phyloP scores from a whole-genome alignment of 208 protist species.

The Herpetomonas samuelpessoai region DNA sequence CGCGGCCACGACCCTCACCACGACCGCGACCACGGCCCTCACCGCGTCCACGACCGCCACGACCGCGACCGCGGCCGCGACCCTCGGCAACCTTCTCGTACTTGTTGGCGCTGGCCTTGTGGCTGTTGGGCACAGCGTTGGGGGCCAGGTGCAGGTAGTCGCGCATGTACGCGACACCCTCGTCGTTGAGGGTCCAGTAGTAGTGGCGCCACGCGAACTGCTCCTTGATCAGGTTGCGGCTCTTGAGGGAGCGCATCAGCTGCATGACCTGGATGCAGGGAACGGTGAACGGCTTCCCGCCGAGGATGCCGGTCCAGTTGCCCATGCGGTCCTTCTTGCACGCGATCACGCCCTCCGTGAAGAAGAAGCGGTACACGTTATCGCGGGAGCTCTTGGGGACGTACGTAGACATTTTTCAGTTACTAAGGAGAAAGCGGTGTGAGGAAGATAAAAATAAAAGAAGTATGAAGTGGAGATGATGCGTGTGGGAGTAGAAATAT shows the following conservation, averaged over 20 bases:
- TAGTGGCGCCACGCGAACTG: constrained; percentile 94
- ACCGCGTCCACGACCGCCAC: constrained; percentile 30
- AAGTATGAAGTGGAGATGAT: neutral
- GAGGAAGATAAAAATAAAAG: constrained; percentile 3
- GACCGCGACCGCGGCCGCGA: constrained; percentile 36
- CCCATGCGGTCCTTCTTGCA: constrained; percentile 91
- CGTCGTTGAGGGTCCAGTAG: constrained; percentile 94
- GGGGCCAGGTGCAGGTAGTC: constrained; percentile 90
- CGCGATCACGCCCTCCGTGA: constrained; percentile 87
- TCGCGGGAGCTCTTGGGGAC: constrained; percentile 78
- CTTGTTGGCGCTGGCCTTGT: constrained; percentile 64
- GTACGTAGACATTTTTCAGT: constrained; percentile 79
- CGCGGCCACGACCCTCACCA: constrained; percentile 36
- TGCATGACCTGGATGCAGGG: constrained; percentile 87
- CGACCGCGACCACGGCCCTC: constrained; percentile 51
- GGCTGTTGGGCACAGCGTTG: constrained; percentile 88
- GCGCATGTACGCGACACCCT: constrained; percentile 92
- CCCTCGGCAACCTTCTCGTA: constrained; percentile 56
- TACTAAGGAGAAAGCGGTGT: constrained; percentile 8
- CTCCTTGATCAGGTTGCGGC: constrained; percentile 91
- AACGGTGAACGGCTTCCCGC: constrained; percentile 73
- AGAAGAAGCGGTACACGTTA: constrained; percentile 92
- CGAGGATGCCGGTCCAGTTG: constrained; percentile 79
- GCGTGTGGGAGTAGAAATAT: neutral
- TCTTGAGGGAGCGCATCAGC: constrained; percentile 90